Base-by-base conservation (phyloP, 345 rosid genomes). In the Alliaria petiolata region DNA sequence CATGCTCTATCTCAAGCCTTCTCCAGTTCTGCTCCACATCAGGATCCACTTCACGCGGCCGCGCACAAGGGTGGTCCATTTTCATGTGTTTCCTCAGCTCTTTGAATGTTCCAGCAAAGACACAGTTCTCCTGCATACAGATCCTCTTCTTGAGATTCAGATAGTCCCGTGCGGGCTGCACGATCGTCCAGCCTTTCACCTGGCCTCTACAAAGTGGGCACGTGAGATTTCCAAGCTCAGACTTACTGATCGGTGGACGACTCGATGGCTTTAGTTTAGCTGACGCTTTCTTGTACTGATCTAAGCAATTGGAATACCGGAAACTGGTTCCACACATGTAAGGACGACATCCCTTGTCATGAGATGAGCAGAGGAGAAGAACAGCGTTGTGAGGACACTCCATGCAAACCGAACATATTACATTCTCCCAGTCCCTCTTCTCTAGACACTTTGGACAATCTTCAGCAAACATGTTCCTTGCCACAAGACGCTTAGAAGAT, bases 301-400 rank as follows among this genome's bases (percentile, higher is more conserved):
- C 95, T 59, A 93, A 95, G 81, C 99, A 93, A 55, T 93, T 91
- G 25, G 98, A 93, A 65, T 87, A 93, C 0, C 97, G 88, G 68
- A 85, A 91, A 80, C 98, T 93, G 36, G 99, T 93, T 75, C 91
- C 97, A 76, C 99, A 95, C 99, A 95, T 95, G 76, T 86, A 95
- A 57, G 99, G 96, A 31, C 92, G 96, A 56, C 99, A 95, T 35
- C 99, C 99, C 73, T 91, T 95, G 76, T 95, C 96, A 67, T 95
- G 86, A 50, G 99, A 95, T 56, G 99, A 91, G 75, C 99, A 95
- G 40, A 95, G 95, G 40, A 95, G 90, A 76, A 95, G 97, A 78
- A 95, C 99, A 52, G 96, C 97, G 36, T 91, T 91, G 80, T 95
- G 99, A 0, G 99, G 99, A 68, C 82, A 87, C 80, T 95, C 99